Evolutionary conservation across 768 basidiomycete species (phyloP).

Genomic region (Melanogaster broomeanus): DNA sequence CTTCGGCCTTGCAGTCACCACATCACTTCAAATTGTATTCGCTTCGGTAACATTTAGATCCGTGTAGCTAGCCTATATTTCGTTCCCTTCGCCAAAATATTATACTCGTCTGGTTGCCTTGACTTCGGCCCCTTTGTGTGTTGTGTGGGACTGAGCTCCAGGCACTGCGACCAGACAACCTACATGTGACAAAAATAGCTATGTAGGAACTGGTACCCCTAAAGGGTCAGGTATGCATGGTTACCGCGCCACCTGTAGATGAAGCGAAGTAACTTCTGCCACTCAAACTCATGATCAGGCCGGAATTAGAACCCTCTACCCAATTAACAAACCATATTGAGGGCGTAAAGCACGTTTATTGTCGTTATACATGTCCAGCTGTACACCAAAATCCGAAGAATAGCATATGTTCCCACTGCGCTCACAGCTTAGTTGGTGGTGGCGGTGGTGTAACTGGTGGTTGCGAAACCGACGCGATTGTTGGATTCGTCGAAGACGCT

Average conservation of each 20-base stretch:
- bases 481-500: constrained; percentile 63
- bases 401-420: not conserved
- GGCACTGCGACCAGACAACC: no score
- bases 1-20: not conserved
- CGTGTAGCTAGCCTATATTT: constrained; percentile 16
- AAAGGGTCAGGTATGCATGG: no score
- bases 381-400: constrained; percentile 1
- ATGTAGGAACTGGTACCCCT: no score
- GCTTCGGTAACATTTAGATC: constrained; percentile 15
- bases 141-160: no score
- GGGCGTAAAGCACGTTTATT: no score
- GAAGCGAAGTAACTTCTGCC: no score
- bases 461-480: constrained; percentile 36
- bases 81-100: not conserved
- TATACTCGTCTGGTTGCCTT: no score
- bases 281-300: no score
- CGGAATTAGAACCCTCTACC: no score
- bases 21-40: constrained; percentile 6
- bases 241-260: no score
- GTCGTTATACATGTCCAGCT: not conserved
- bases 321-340: no score
- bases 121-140: not conserved
- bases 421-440: constrained; percentile 27
- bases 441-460: constrained; percentile 29
- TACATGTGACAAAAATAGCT: no score